Conservation (phyloP, 345 rosid genomes). For the Aquilaria malaccensis region DNA sequence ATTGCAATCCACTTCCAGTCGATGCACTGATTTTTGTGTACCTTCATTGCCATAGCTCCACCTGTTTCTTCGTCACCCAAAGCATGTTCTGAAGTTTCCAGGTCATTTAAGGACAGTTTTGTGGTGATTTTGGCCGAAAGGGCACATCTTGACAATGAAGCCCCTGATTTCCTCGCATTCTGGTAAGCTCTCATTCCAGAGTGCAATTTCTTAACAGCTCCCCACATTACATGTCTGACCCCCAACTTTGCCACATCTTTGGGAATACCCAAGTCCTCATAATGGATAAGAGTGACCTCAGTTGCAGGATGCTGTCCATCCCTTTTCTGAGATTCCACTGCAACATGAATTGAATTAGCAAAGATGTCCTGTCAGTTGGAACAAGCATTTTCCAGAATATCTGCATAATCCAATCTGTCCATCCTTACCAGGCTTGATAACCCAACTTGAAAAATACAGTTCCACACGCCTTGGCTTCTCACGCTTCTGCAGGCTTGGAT, state of each 20-base stretch:
- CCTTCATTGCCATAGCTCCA: constrained; percentile 11
- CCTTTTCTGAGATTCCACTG: constrained; percentile 87
- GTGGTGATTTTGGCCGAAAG: constrained; percentile 68
- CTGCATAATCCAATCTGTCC: background rate
- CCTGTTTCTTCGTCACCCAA: constrained; percentile 33
- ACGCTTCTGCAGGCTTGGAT: constrained; percentile 50
- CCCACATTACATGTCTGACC: constrained; percentile 98
- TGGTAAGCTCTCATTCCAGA: constrained; percentile 84
- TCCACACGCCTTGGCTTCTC: constrained; percentile 95
- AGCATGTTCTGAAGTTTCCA: constrained; percentile 32
- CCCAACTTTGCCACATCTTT: constrained; percentile 95
- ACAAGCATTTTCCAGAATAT: background rate
- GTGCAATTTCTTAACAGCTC: constrained; percentile 81
- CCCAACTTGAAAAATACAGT: constrained; percentile 89
- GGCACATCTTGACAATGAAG: constrained; percentile 58
- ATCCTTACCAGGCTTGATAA: constrained; percentile 67
- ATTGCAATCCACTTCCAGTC: constrained; percentile 90
- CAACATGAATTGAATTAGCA: constrained; percentile 9
- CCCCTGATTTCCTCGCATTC: constrained; percentile 51
- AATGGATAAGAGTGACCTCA: constrained; percentile 82
- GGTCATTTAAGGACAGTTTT: constrained; percentile 36
- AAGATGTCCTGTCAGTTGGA: background rate
- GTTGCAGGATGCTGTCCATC: constrained; percentile 80
- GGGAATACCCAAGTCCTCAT: constrained; percentile 98
- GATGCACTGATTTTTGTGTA: constrained; percentile 42